A percentile compares a stretch with the other conserved stretches of the same genome.
phyloP scores from a whole-genome alignment of 805 yeast genomes.

The Metschnikowia chrysomelidarum region DNA sequence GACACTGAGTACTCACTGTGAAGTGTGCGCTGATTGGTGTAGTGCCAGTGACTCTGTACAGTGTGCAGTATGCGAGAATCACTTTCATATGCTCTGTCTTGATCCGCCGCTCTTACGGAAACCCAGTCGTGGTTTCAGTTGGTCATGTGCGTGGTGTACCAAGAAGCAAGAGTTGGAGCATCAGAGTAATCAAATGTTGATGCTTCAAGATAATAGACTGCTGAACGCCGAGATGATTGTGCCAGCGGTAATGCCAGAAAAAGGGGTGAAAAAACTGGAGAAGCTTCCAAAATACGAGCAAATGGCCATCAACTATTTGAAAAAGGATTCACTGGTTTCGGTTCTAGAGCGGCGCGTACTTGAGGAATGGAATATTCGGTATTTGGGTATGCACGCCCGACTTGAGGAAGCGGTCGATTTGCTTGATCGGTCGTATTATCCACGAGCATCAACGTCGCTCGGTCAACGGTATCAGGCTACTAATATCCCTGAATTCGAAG shows the following conservation, averaged over 20 bases:
- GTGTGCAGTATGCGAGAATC: conserved; percentile 73
- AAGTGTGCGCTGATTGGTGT: conserved; percentile 84
- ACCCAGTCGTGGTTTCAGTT: conserved; percentile 84
- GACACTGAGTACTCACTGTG: conserved; percentile 51
- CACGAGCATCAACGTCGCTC: conserved; percentile 73
- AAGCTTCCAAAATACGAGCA: conserved; percentile 53
- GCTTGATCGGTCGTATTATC: conserved; percentile 72
- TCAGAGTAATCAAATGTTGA: conserved; percentile 36
- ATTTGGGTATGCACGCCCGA: conserved; percentile 70
- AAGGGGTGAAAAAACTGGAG: conserved; percentile 1
- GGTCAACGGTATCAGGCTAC: conserved; percentile 75
- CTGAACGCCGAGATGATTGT: conserved; percentile 38
- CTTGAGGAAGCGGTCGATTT: conserved; percentile 75
- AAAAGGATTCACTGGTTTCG: conserved; percentile 41
- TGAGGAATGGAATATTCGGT: conserved; percentile 84
- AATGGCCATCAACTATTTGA: conserved; percentile 52
- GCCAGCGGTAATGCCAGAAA: conserved; percentile 2
- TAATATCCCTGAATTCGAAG: conserved; percentile 59
- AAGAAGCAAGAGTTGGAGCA: conserved; percentile 49
- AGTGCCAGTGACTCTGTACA: conserved; percentile 65
- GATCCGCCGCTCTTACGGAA: conserved; percentile 79
- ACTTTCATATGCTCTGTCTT: conserved; percentile 78
- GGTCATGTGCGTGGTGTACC: conserved; percentile 86
- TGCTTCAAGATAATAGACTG: conserved; percentile 43
- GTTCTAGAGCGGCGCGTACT: conserved; percentile 47